A percentile compares a stretch with the other conserved stretches of the same genome.
These are phyloP conservation scores for Fusarium hainanense DNA, from an alignment of 2,329 filamentous ascomycete genomes.

Conservation along the genomic window DNA sequence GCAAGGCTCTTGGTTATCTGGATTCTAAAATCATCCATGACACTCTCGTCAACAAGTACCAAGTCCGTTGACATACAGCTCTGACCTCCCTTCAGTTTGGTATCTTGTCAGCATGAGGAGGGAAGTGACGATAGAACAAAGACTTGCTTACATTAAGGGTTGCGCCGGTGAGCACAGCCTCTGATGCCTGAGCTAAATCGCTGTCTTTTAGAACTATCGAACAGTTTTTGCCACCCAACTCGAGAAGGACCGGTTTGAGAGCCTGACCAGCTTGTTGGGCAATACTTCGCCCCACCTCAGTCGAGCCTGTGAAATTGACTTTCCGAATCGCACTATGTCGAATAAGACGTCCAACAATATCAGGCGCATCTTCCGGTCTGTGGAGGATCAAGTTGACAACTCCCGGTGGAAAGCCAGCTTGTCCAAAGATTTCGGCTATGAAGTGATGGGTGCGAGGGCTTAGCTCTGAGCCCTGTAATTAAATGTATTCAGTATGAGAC, in stretches of 20 bases:
- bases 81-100: conserved; percentile 64
- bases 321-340: conserved; percentile 75
- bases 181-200: conserved; percentile 76
- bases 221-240: conserved; percentile 83
- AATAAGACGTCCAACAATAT: conserved; percentile 74
- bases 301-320: conserved; percentile 86
- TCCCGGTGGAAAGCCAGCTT: conserved; percentile 80
- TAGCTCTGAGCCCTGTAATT: conserved; percentile 67
- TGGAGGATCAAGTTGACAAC: conserved; percentile 78
- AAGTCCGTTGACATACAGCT: conserved; percentile 85
- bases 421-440: conserved; percentile 70
- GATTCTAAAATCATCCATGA: not conserved
- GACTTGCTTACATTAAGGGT: conserved; percentile 13
- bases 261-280: conserved; percentile 74
- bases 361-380: conserved; percentile 71
- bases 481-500: not conserved
- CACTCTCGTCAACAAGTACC: not conserved
- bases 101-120: not conserved
- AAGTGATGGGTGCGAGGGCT: conserved; percentile 71
- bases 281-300: conserved; percentile 77
- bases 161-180: conserved; percentile 59
- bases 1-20: not conserved
- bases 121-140: not conserved
- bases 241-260: conserved; percentile 82
- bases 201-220: conserved; percentile 83